Evolutionary conservation across 805 yeast genomes (phyloP), one percentile per base, ranked within the genome.

Genomic region (Tetrapisispora phaffii): DNA sequence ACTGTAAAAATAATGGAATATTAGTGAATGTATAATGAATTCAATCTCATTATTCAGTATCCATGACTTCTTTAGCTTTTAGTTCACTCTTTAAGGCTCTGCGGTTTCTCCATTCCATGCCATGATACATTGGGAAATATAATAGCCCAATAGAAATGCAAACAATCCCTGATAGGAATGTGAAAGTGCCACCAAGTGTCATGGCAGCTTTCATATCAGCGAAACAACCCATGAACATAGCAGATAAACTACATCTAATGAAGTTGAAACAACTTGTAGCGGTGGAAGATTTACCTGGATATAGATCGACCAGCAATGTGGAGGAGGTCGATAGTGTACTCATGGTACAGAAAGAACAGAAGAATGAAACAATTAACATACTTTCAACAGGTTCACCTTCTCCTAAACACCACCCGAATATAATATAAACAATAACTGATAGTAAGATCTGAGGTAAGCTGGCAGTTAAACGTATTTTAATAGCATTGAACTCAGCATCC

Each of bases 401-500:
- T 34, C 79, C 72, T 7, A 85, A 58, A 50, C 84, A 75, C 95
- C 95, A 85, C 2, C 93, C 94, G 60, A 76, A 82, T 39, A 78
- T 62, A 1, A 80, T 47, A 2, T 76, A 57, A 1, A 75, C 68
- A 0, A 64, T 65, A 13, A 68, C 62, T 1, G 75, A 57, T 2
- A 74, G 42, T 7, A 69, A 45, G 32, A 65, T 59, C 12, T 76
- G 69, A 5, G 84, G 77, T 33, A 71, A 46, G 8, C 68, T 65
- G 7, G 74, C 65, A 13, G 65, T 62, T 12, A 82, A 55, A 46
- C 93, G 70, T 0, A 80, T 75, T 46, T 63, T 65, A 39, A 79
- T 68, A 23, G 76, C 70, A 53, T 80, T 73, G 55, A 79, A 77
- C n/a, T 68, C 64, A 3, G 55, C 44, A 33, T 53, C 59, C 20